Percentiles rank a stretch among this genome's conserved stretches.
Evolutionary conservation across 2,329 filamentous ascomycete genomes (phyloP).

Genomic region (Exserohilum rostratum): DNA sequence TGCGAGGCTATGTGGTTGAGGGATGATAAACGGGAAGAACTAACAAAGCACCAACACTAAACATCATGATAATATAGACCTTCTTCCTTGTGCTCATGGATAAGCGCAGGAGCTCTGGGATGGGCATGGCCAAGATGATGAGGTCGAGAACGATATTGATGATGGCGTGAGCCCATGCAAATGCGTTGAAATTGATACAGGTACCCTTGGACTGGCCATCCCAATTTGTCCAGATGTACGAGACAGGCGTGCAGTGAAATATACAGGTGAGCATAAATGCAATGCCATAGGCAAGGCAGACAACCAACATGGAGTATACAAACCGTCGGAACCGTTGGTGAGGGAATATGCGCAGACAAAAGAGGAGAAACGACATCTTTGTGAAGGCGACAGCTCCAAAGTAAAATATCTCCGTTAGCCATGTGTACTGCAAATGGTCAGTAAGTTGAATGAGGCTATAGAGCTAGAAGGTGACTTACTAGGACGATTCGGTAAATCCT

Average conservation of each 20-base stretch:
- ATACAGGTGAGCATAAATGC: constrained; percentile 23
- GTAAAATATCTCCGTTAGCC: constrained; percentile 37
- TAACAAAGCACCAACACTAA: constrained; percentile 45
- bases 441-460: neutral
- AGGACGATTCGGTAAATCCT: constrained; percentile 19
- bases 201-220: constrained; percentile 21
- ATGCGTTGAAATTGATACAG: constrained; percentile 33
- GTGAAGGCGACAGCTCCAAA: constrained; percentile 24
- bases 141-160: constrained; percentile 30
- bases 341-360: constrained; percentile 37
- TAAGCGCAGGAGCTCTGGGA: constrained; percentile 24
- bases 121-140: constrained; percentile 18
- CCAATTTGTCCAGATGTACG: constrained; percentile 31
- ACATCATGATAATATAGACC: constrained; percentile 39
- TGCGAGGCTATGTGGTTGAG: neutral
- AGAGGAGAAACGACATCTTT: constrained; percentile 34
- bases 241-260: constrained; percentile 29
- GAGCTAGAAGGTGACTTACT: neutral
- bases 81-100: constrained; percentile 35
- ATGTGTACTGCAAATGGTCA: constrained; percentile 13
- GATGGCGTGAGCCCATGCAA: constrained; percentile 13
- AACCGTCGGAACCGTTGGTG: constrained; percentile 17
- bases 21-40: constrained; percentile 8
- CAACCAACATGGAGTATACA: constrained; percentile 18
- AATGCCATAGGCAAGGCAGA: constrained; percentile 19